Evolutionary conservation across 148 eudicot genomes (phyloP), one percentile per base, ranked within the genome.

Genomic region (Nepenthes gracilis): DNA sequence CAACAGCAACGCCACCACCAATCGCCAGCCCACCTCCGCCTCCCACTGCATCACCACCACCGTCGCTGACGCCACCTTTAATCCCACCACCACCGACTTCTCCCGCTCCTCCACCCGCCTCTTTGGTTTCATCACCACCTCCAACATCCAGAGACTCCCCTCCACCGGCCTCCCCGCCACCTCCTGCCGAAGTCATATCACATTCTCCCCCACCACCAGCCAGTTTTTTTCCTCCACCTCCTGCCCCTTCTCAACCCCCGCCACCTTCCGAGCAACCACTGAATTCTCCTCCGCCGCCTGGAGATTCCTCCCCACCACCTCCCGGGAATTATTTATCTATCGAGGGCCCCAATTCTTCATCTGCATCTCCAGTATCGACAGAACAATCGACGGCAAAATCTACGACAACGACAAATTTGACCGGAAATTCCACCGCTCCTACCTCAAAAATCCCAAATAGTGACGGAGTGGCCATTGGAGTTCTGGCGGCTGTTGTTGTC

Each of bases 381-480:
- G 36, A 2, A n/a, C 6, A 11, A 49, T 49, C 53, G 57, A 64
- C 84, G 10, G 67, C 83, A 70, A 74, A 57, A 69, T 59, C 84
- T 47, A 61, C 77, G 9, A 58, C 73, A 45, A 35, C 45, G 10
- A 55, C 79, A 9, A 57, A 59, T 67, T 56, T 35, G 33, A 38
- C 70, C 12, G 57, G 70, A 15, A 64, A 60, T 61, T 40, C 72
- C 12, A 43, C 69, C 53, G 45, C 2, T 9, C 43, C 38, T 5
- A 6, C 65, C 35, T 13, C 74, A n/a, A 23, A 2, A 33, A 2
- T 33, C 40, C 4, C 60, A 10, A 35, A 33, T n/a, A 54, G 65
- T 36, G 64, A 40, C 5, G 78, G 78, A 59, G 71, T 74, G 58
- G 76, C 68, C 33, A 62, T 78, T 54, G 82, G 78, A 36, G 70